Conservation (phyloP, 2,329 filamentous ascomycete genomes). For the Bipolaris victoriae region DNA sequence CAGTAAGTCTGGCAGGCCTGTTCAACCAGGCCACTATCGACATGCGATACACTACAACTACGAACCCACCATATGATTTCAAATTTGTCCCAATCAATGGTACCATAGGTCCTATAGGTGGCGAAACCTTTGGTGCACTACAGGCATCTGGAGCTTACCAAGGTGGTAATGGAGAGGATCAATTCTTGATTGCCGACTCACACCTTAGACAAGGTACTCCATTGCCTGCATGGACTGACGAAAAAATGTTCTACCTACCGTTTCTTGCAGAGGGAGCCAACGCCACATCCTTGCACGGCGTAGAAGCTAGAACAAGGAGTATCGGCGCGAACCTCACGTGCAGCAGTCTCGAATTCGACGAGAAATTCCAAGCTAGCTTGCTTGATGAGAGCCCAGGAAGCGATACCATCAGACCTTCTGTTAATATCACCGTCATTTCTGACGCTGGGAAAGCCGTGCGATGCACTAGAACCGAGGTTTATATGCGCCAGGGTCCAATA, state of each 20-base stretch:
- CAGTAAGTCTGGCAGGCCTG: constrained; percentile 59
- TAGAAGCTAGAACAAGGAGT: constrained; percentile 38
- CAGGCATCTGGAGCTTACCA: constrained; percentile 32
- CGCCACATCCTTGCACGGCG: not conserved
- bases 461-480: not conserved
- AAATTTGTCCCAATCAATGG: constrained; percentile 39
- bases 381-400: not conserved
- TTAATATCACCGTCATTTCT: not conserved
- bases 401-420: not conserved
- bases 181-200: constrained; percentile 53
- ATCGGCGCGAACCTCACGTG: constrained; percentile 33
- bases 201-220: constrained; percentile 55
- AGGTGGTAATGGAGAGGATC: constrained; percentile 41
- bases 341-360: not conserved
- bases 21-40: constrained; percentile 51
- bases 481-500: constrained; percentile 1
- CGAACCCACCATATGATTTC: constrained; percentile 20
- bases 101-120: constrained; percentile 16
- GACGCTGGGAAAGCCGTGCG: not conserved
- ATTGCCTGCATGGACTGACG: constrained; percentile 59
- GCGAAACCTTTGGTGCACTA: not conserved
- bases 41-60: constrained; percentile 12
- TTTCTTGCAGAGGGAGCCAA: constrained; percentile 32
- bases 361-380: not conserved
- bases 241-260: constrained; percentile 56